These are phyloP conservation scores for Parietaria judaica DNA, from an alignment of 306 rosid species.

Conservation along the genomic window DNA sequence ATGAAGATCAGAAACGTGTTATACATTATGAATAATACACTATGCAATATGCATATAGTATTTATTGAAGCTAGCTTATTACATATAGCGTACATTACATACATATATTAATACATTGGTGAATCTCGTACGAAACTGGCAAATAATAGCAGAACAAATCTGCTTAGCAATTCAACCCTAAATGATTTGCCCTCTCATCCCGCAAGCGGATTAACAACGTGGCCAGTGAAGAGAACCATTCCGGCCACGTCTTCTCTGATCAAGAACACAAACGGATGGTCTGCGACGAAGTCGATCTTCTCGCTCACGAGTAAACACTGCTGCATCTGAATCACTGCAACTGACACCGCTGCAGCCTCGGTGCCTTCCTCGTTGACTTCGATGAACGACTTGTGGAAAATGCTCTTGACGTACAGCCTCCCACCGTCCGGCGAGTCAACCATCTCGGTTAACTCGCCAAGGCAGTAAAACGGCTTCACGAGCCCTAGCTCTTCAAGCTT, in stretches of 20 bases:
- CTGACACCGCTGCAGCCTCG: conserved; percentile 68
- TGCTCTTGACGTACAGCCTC: conserved; percentile 38
- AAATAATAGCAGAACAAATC: not conserved
- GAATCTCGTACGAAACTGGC: not conserved
- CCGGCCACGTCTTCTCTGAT: conserved; percentile 67
- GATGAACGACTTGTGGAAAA: conserved; percentile 58
- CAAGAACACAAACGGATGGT: conserved; percentile 65
- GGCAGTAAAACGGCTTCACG: conserved; percentile 44
- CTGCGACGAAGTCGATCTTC: conserved; percentile 59
- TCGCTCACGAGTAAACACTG: not conserved
- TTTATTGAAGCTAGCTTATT: too few species aligned
- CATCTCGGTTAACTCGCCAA: conserved; percentile 57
- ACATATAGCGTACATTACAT: too few species aligned
- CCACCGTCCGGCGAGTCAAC: conserved; percentile 43
- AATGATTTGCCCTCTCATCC: conserved; percentile 16
- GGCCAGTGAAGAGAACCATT: conserved; percentile 56
- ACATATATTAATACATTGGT: too few species aligned
- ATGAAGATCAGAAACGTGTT: too few species aligned
- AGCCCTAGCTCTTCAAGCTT: conserved; percentile 53
- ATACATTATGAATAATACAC: too few species aligned
- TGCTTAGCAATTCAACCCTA: not conserved
- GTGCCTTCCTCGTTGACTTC: conserved; percentile 90
- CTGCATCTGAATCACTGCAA: conserved; percentile 14
- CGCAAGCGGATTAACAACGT: conserved; percentile 62
- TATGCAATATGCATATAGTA: too few species aligned